phyloP scores from a whole-genome alignment of 2,329 filamentous ascomycete genomes.

The Fusarium beomiforme region DNA sequence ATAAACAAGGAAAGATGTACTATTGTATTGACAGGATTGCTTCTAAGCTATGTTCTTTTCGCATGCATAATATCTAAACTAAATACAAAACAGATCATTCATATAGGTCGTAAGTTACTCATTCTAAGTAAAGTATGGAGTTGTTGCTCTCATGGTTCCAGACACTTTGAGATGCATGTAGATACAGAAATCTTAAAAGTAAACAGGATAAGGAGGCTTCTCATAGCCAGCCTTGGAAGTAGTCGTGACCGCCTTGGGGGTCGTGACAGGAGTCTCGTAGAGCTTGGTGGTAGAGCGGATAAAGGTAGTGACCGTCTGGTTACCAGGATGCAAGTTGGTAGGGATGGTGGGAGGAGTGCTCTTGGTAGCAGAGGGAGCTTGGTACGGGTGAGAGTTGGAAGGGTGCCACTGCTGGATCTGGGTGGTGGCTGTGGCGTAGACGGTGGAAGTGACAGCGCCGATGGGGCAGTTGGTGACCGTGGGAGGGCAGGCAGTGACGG shows the following conservation, averaged over 20 bases:
- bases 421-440: conserved; percentile 28
- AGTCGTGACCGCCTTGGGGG: not conserved
- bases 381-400: not conserved
- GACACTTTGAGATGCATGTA: conserved; percentile 16
- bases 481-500: conserved; percentile 17
- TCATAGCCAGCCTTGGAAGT: conserved; percentile 2
- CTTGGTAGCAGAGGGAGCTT: conserved; percentile 1
- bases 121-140: conserved; percentile 8
- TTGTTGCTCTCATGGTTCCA: conserved; percentile 13
- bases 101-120: conserved; percentile 14
- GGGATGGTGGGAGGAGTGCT: not conserved
- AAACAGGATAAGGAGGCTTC: conserved; percentile 13
- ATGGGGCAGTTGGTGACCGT: conserved; percentile 16
- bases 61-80: conserved; percentile 8
- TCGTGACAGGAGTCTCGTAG: conserved; percentile 13
- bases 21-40: conserved; percentile 18
- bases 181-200: conserved; percentile 7
- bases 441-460: conserved; percentile 5
- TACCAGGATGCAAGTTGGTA: not conserved
- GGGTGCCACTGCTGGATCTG: conserved; percentile 14
- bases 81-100: conserved; percentile 25
- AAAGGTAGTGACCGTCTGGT: conserved; percentile 10
- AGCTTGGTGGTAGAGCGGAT: conserved; percentile 12
- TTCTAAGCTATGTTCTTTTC: conserved; percentile 22
- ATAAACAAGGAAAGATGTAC: conserved; percentile 11